Evolutionary conservation across 257 asterid species (phyloP).

Genomic region (Rhazya stricta): DNA sequence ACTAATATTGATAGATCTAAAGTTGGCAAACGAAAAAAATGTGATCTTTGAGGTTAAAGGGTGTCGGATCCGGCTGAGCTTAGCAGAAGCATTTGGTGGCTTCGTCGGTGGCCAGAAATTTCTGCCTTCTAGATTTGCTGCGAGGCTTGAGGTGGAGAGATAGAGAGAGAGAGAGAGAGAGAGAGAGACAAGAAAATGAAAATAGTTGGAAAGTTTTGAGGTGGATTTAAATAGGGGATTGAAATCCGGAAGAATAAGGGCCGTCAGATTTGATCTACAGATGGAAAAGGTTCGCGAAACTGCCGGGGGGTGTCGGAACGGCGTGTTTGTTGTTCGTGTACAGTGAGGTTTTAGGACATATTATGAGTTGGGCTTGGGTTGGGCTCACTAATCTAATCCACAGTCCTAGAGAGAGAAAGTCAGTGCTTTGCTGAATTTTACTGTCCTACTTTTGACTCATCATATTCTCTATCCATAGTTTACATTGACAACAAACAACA

Average conservation of each 20-base stretch:
- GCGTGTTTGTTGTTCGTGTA: neutral
- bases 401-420: neutral
- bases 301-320: conserved; percentile 28
- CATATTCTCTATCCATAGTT: no score
- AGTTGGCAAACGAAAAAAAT: neutral
- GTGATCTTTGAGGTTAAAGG: neutral
- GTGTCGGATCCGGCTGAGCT: conserved; percentile 13
- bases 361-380: conserved; percentile 23
- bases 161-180: neutral
- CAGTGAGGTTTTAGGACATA: neutral
- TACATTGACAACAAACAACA: no score
- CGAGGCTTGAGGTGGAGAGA: conserved; percentile 27
- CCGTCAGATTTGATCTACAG: conserved; percentile 39
- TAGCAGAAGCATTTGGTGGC: neutral
- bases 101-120: neutral
- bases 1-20: neutral
- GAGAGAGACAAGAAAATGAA: neutral
- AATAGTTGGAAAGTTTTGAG: conserved; percentile 15
- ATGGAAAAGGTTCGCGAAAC: neutral
- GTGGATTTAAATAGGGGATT: conserved; percentile 22
- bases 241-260: conserved; percentile 32
- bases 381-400: neutral
- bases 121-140: conserved; percentile 42
- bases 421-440: neutral
- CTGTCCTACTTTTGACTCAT: neutral